phyloP scores from a whole-genome alignment of 441 rosid genomes.

The Bruguiera hainesii region DNA sequence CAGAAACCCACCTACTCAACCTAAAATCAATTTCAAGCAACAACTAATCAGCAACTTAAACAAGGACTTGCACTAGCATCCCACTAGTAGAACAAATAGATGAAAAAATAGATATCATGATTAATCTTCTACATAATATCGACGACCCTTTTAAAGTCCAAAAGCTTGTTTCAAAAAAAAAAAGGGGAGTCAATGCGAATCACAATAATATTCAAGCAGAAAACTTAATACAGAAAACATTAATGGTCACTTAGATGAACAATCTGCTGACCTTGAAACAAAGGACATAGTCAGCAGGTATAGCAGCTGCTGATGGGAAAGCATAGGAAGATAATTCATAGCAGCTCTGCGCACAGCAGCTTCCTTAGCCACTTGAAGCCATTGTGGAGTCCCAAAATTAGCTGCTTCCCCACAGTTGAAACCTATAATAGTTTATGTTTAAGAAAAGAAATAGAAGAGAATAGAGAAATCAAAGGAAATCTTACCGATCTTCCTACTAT shows the following conservation, averaged over 20 bases:
- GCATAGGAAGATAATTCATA: conserved; percentile 99
- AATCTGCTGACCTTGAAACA: conserved; percentile 68
- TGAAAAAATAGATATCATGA: neutral
- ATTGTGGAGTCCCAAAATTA: conserved; percentile 97
- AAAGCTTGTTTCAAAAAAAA: neutral
- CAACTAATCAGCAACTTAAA: too few species aligned
- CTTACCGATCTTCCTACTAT: neutral
- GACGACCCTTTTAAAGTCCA: neutral
- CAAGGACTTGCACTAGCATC: too few species aligned
- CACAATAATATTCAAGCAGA: neutral
- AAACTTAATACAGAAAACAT: conserved; percentile 8
- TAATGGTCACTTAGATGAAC: conserved; percentile 7
- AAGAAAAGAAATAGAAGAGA: conserved; percentile 5
- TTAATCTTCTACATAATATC: neutral
- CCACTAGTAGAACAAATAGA: conserved; percentile 1
- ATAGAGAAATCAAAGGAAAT: conserved; percentile 3
- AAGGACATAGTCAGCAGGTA: conserved; percentile 99
- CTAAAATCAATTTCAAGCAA: too few species aligned
- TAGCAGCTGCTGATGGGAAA: conserved; percentile 96
- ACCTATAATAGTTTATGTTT: conserved; percentile 34
- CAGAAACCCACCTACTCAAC: too few species aligned
- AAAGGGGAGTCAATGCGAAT: neutral
- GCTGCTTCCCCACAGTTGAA: conserved; percentile 99
- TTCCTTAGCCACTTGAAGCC: conserved; percentile 96
- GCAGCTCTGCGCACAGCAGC: conserved; percentile 99